phyloP scores from a whole-genome alignment of 2,329 filamentous ascomycete species.

The Alternaria gaisen region DNA sequence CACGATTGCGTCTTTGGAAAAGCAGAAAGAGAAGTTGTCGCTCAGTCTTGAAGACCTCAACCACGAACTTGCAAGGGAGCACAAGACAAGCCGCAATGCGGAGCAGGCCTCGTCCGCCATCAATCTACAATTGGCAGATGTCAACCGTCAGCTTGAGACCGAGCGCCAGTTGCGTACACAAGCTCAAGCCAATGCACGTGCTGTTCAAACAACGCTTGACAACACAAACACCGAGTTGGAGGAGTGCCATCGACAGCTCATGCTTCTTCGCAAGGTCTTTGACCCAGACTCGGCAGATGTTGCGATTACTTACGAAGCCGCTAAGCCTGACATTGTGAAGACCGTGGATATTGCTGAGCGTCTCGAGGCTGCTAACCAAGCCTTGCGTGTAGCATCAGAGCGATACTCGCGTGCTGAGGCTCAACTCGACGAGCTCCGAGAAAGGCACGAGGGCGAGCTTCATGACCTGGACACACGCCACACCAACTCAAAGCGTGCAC shows the following conservation, averaged over 20 bases:
- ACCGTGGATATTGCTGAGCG: constrained; percentile 82
- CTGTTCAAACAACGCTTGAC: constrained; percentile 81
- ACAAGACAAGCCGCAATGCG: constrained; percentile 86
- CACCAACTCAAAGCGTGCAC: constrained; percentile 72
- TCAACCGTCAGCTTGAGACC: constrained; percentile 87
- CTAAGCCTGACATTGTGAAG: constrained; percentile 72
- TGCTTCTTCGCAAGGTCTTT: constrained; percentile 84
- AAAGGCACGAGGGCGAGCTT: constrained; percentile 75
- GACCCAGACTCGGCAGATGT: constrained; percentile 75
- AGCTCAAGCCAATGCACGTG: constrained; percentile 83
- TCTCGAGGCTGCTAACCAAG: constrained; percentile 87
- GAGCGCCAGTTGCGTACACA: constrained; percentile 86
- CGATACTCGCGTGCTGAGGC: constrained; percentile 82
- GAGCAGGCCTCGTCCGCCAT: constrained; percentile 86
- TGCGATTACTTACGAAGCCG: constrained; percentile 72
- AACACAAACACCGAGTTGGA: constrained; percentile 81
- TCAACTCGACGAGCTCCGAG: constrained; percentile 80
- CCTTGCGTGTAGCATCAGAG: constrained; percentile 82
- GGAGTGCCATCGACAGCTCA: constrained; percentile 80
- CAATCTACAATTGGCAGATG: constrained; percentile 85
- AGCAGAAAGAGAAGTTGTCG: constrained; percentile 91
- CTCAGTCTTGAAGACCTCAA: constrained; percentile 90
- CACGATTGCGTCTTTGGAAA: constrained; percentile 83
- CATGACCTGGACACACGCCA: constrained; percentile 70
- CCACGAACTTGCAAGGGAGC: constrained; percentile 88